Conservation (phyloP, 176 grass and related monocot species). For the Avena atlantica region DNA sequence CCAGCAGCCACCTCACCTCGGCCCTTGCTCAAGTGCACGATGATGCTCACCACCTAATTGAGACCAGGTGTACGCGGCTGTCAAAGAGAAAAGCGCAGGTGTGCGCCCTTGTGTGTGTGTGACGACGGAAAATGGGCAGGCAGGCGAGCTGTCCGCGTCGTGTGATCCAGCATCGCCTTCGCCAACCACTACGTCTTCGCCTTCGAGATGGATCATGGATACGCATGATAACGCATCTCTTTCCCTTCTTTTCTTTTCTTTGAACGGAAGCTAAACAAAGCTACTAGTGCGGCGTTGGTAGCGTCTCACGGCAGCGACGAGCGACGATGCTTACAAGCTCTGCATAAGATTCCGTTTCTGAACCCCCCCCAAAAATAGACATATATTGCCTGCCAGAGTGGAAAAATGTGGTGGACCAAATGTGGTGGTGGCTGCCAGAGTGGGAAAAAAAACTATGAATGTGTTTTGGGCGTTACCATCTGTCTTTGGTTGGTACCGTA, state of each 20-base stretch:
- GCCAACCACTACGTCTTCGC: neutral
- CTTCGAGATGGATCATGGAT: neutral
- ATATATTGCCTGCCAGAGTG: neutral
- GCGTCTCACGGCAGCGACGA: neutral
- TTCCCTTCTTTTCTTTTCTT: neutral
- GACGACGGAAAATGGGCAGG: neutral
- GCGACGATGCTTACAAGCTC: neutral
- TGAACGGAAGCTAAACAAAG: neutral
- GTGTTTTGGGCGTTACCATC: neutral
- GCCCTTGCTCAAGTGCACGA: neutral
- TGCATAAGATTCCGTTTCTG: neutral
- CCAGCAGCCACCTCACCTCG: neutral
- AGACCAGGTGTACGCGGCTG: too few species aligned
- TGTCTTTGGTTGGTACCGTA: neutral
- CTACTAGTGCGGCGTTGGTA: neutral
- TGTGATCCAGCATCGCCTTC: slow-evolving; percentile 10
- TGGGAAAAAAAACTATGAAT: neutral
- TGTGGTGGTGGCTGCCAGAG: too few species aligned
- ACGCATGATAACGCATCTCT: neutral
- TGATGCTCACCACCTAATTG: too few species aligned
- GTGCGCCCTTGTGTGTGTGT: too few species aligned
- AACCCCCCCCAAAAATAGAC: too few species aligned
- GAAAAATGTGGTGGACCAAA: too few species aligned
- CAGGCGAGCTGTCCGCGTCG: slow-evolving; percentile 20
- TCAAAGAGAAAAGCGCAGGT: too few species aligned